Percentiles rank a stretch among this genome's conserved stretches.
Conservation (phyloP, 176 grass and related monocot genomes). For the Juncus effusus region DNA sequence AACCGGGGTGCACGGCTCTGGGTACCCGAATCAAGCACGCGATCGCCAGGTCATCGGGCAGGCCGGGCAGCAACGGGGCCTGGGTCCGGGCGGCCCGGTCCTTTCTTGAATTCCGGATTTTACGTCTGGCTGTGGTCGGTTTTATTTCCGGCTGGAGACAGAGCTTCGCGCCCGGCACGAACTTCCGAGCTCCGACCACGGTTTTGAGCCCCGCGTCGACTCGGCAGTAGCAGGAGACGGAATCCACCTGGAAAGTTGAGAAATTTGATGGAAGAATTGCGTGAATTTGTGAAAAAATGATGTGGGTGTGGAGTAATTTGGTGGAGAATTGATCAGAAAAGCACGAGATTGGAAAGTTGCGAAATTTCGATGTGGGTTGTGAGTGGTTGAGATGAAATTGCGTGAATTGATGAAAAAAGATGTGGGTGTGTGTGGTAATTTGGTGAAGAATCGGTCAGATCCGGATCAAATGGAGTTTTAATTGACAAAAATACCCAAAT, state of each 20-base stretch:
- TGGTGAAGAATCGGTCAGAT: background rate
- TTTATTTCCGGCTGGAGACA: conserved; percentile 79
- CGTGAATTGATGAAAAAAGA: too few species aligned
- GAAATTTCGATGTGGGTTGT: too few species aligned
- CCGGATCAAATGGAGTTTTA: conserved; percentile 5
- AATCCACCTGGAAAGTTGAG: conserved; percentile 50
- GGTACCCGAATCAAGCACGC: conserved; percentile 74
- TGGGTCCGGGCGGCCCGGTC: conserved; percentile 48
- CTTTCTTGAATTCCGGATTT: conserved; percentile 50
- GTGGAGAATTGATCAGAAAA: too few species aligned
- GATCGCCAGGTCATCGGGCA: conserved; percentile 91
- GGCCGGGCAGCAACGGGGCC: conserved; percentile 70
- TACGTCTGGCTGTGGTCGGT: conserved; percentile 44
- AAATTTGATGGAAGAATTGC: too few species aligned
- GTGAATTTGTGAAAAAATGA: too few species aligned
- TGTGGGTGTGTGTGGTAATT: too few species aligned
- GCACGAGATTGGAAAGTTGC: too few species aligned
- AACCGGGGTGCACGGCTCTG: conserved; percentile 52
- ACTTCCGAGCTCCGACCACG: conserved; percentile 74
- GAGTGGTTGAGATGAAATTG: too few species aligned
- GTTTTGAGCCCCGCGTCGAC: conserved; percentile 82
- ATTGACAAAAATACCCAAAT: conserved; percentile 16
- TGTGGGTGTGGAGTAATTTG: too few species aligned
- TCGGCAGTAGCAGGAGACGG: conserved; percentile 73
- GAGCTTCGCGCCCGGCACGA: conserved; percentile 70